Percentiles rank a stretch among this genome's conserved stretches.
Conservation (phyloP, 148 eudicot species). For the Cornus florida region DNA sequence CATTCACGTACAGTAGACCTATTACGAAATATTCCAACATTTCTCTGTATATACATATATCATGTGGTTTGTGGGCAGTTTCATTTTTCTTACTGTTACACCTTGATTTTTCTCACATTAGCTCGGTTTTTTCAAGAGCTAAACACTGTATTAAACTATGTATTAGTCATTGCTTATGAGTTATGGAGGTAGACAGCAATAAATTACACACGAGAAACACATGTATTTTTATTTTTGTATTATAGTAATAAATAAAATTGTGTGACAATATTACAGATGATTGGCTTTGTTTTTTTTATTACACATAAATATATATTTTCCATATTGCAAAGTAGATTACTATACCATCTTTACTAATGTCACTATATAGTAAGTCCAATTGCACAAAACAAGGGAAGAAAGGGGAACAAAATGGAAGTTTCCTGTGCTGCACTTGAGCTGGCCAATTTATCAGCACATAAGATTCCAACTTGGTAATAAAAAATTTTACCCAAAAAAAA, state of each 20-base stretch:
- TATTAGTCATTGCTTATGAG: not conserved
- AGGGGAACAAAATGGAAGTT: too few species aligned
- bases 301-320: not conserved
- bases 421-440: too few species aligned
- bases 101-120: not conserved
- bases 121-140: constrained; percentile 45
- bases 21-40: too few species aligned
- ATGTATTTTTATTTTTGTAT: constrained; percentile 10
- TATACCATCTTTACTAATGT: too few species aligned
- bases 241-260: constrained; percentile 2
- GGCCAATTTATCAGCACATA: too few species aligned
- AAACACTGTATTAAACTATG: constrained; percentile 11
- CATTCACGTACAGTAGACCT: constrained; percentile 26
- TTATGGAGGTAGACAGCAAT: not conserved
- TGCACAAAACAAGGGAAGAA: too few species aligned
- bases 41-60: not conserved
- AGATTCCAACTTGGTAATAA: too few species aligned
- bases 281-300: not conserved
- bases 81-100: not conserved
- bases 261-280: not conserved
- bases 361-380: too few species aligned
- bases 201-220: not conserved
- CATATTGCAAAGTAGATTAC: too few species aligned
- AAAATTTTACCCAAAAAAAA: too few species aligned
- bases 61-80: not conserved